These are phyloP conservation scores for Myriosclerotinia duriaeana DNA, from an alignment of 2,329 filamentous ascomycete species.

Conservation along the genomic window DNA sequence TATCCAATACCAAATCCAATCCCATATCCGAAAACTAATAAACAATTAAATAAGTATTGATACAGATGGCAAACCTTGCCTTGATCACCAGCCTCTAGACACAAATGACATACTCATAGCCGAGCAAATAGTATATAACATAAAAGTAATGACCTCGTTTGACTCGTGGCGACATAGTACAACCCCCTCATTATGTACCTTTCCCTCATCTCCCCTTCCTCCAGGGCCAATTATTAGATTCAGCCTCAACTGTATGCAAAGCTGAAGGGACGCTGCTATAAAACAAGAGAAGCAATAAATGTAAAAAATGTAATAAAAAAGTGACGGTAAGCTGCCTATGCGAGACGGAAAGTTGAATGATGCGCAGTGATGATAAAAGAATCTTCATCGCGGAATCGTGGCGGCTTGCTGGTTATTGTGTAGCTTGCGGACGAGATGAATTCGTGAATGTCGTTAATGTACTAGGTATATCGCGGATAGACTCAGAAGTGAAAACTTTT, in stretches of 20 bases:
- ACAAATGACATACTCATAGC: not conserved
- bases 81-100: not conserved
- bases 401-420: not conserved
- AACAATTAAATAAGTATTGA: slow-evolving; percentile 6
- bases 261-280: not conserved
- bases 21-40: slow-evolving; percentile 2
- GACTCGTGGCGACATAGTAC: slow-evolving; percentile 20
- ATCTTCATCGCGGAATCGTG: not conserved
- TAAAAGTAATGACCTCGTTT: slow-evolving; percentile 15
- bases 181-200: slow-evolving; percentile 16
- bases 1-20: not conserved
- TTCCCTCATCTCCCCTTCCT: not conserved
- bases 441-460: slow-evolving; percentile 6
- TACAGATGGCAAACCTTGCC: slow-evolving; percentile 2
- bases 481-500: slow-evolving; percentile 21
- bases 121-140: slow-evolving; percentile 18
- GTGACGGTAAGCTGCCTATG: not conserved
- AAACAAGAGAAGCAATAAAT: slow-evolving; percentile 10
- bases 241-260: slow-evolving; percentile 9
- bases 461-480: slow-evolving; percentile 4
- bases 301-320: not conserved
- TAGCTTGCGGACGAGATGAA: not conserved
- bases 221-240: slow-evolving; percentile 4
- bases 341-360: not conserved
- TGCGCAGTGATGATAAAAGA: not conserved